phyloP scores from a whole-genome alignment of 75 land plant genomes.

The Cunninghamia lanceolata region DNA sequence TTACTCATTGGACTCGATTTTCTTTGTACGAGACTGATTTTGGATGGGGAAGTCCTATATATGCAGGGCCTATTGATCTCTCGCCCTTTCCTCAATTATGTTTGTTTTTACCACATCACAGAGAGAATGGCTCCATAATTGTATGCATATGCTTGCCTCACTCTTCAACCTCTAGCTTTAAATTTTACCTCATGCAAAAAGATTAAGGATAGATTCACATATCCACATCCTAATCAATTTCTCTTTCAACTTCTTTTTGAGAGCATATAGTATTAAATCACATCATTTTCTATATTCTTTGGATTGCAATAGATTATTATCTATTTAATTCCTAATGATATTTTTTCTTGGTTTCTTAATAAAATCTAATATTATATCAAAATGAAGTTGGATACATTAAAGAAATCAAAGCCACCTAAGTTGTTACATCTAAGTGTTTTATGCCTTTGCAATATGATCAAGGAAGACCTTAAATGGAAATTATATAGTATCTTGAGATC shows the following conservation, averaged over 20 bases:
- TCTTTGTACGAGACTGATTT: constrained; percentile 45
- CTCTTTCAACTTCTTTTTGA: neutral
- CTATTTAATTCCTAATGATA: too few relatives aligned
- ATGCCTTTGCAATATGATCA: too few relatives aligned
- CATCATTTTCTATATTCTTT: neutral
- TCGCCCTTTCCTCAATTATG: constrained; percentile 52
- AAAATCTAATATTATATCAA: too few relatives aligned
- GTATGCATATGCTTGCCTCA: constrained; percentile 57
- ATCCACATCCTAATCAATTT: too few relatives aligned
- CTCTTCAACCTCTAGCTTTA: neutral
- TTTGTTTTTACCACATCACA: constrained; percentile 29
- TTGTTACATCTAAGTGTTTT: too few relatives aligned
- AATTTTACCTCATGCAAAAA: neutral
- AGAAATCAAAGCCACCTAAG: too few relatives aligned
- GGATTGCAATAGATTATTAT: too few relatives aligned
- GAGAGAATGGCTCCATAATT: constrained; percentile 15
- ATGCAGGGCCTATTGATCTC: constrained; percentile 50
- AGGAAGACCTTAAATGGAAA: too few relatives aligned
- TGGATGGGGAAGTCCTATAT: constrained; percentile 52
- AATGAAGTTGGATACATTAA: too few relatives aligned
- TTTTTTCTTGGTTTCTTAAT: too few relatives aligned
- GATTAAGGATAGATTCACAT: neutral
- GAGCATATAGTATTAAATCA: too few relatives aligned
- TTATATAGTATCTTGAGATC: too few relatives aligned
- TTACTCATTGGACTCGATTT: constrained; percentile 60